phyloP scores from a whole-genome alignment of 805 yeast species.

The Grigorovia transvaalensis region DNA sequence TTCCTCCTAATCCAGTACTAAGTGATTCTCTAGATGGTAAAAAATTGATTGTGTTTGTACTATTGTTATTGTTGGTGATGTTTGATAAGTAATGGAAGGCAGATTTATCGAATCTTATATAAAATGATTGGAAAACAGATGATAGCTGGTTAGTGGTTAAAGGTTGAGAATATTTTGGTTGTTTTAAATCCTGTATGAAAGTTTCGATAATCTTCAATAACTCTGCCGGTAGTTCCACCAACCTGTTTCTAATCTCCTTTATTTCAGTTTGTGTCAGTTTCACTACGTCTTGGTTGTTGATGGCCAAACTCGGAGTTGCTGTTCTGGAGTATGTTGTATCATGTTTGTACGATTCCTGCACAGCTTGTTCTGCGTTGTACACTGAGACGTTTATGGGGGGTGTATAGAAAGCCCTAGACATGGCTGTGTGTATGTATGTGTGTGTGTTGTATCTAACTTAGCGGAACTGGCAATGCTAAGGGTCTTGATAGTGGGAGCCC shows the following conservation, averaged over 20 bases:
- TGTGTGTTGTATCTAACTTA: background rate
- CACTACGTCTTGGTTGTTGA: background rate
- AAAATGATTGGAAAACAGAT: conserved; percentile 24
- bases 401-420: conserved; percentile 15
- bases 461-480: too few relatives aligned
- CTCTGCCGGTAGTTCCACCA: conserved; percentile 20
- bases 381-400: conserved; percentile 24
- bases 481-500: too few relatives aligned
- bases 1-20: conserved; percentile 28
- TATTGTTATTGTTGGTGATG: background rate
- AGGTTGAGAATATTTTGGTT: conserved; percentile 27
- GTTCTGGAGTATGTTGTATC: background rate
- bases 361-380: conserved; percentile 20
- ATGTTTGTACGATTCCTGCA: conserved; percentile 19
- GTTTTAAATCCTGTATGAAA: conserved; percentile 26
- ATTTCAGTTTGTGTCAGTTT: conserved; percentile 14
- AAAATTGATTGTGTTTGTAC: conserved; percentile 3
- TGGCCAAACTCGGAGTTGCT: background rate
- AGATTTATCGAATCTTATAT: conserved; percentile 22
- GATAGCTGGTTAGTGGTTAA: conserved; percentile 22
- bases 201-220: conserved; percentile 18
- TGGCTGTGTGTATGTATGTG: background rate
- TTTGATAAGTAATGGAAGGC: conserved; percentile 19
- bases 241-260: conserved; percentile 11
- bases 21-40: conserved; percentile 22